Evolutionary conservation across 2,329 filamentous ascomycete species (phyloP).

Genomic region (Graphium sp.): DNA sequence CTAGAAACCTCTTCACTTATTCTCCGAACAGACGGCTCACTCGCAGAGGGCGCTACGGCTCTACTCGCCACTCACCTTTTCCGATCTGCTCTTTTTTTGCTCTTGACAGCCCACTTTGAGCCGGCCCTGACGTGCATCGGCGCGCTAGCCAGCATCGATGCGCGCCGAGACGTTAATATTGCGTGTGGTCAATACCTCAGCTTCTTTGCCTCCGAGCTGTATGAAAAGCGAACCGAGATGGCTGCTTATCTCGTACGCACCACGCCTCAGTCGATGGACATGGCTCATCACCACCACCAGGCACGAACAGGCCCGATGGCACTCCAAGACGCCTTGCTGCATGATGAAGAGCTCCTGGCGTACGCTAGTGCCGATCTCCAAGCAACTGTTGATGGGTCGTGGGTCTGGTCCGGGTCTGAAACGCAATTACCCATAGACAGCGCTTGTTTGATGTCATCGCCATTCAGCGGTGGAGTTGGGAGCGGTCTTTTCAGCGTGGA

Average conservation of each 20-base stretch:
- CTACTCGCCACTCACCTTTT: constrained; percentile 74
- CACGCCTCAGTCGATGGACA: constrained; percentile 13
- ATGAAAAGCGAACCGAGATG: constrained; percentile 33
- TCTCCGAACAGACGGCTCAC: constrained; percentile 41
- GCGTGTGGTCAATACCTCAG: constrained; percentile 68
- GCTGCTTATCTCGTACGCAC: constrained; percentile 17
- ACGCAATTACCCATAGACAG: constrained; percentile 16
- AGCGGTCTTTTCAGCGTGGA: constrained; percentile 3
- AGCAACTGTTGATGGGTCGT: constrained; percentile 57
- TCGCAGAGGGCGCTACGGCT: constrained; percentile 53
- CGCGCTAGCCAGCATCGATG: constrained; percentile 52
- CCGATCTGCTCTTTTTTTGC: constrained; percentile 66
- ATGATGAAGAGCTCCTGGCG: constrained; percentile 75
- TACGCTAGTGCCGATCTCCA: constrained; percentile 82
- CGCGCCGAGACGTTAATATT: constrained; percentile 53
- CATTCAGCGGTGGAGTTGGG: constrained; percentile 7
- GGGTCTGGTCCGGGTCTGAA: constrained; percentile 63
- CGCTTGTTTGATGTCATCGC: constrained; percentile 13
- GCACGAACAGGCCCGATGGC: constrained; percentile 6
- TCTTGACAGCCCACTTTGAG: constrained; percentile 57
- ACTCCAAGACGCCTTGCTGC: constrained; percentile 20
- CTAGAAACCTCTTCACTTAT: constrained; percentile 68
- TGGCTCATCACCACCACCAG: constrained; percentile 9
- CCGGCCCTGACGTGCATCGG: constrained; percentile 58
- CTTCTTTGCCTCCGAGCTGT: constrained; percentile 61